Evolutionary conservation across 768 basidiomycete genomes (phyloP).

Genomic region (Amanita thiersii): DNA sequence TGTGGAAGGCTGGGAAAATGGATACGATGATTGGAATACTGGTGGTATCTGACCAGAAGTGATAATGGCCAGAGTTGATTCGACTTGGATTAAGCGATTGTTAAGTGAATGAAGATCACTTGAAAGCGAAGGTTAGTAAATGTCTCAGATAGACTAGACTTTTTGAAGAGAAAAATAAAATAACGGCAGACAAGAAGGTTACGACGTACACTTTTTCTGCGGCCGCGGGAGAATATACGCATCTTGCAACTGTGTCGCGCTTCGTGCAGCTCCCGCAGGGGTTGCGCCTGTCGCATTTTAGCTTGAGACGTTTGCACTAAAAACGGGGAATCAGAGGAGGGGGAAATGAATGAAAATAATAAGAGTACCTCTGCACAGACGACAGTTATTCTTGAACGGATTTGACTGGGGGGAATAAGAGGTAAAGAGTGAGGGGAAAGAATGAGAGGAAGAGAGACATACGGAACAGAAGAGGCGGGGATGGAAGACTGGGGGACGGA

Average conservation of each 20-base stretch:
- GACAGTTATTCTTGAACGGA: slow-evolving; percentile 71
- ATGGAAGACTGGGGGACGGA: neutral
- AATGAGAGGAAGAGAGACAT: slow-evolving; percentile 7
- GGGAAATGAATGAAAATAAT: slow-evolving; percentile 5
- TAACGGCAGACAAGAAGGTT: slow-evolving; percentile 1
- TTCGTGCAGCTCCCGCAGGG: slow-evolving; percentile 77
- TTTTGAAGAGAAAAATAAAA: too few relatives aligned
- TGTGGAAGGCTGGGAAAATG: slow-evolving; percentile 15
- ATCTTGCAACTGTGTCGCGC: slow-evolving; percentile 65
- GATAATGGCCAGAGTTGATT: slow-evolving; percentile 48
- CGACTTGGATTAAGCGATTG: slow-evolving; percentile 68
- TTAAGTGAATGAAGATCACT: slow-evolving; percentile 80
- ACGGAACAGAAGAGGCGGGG: slow-evolving; percentile 13
- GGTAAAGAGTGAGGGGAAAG: neutral
- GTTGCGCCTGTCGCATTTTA: slow-evolving; percentile 74
- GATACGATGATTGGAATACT: slow-evolving; percentile 29
- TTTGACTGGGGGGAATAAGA: slow-evolving; percentile 33
- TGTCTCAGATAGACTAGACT: too few relatives aligned
- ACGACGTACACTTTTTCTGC: slow-evolving; percentile 73
- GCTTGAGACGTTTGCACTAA: slow-evolving; percentile 82
- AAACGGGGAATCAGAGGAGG: slow-evolving; percentile 6
- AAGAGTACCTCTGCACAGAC: slow-evolving; percentile 66
- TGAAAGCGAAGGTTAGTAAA: slow-evolving; percentile 9
- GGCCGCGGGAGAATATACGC: slow-evolving; percentile 73
- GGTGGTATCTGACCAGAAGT: slow-evolving; percentile 29